Evolutionary conservation across 2,329 filamentous ascomycete species (phyloP), one percentile per base, ranked within the genome.

Genomic region (Ophiostoma sp.): DNA sequence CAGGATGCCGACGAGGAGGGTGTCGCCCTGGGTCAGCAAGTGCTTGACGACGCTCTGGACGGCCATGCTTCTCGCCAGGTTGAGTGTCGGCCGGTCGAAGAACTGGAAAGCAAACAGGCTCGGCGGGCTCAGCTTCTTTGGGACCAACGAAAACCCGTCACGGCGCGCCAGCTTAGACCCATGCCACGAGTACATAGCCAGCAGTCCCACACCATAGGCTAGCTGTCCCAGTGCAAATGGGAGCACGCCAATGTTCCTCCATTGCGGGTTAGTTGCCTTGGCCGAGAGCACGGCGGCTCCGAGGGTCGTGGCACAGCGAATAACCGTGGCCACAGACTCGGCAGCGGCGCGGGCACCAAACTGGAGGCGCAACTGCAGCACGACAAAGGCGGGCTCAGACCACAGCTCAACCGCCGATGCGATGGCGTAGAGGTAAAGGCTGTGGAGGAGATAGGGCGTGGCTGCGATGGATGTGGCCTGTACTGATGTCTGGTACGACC

Each of bases 31-130:
- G 0, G 95, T 98, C 68, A 99, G 86, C 68, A 98, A 78, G 78
- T 98, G 94, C 79, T 99, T 99, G 76, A 98, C 87, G 27, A 93
- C 80, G 48, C 92, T 94, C 80, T 99, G 95, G 7, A 93, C 82
- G 80, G 93, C 94, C 78, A 98, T 87, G 76, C 90, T 96, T n/a
- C 85, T 84, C 4, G 90, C 90, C 3, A 98, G 85, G 20, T 85
- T 85, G 36, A 95, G 81, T 1, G 96, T 87, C 1, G 88, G 85
- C 13, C 81, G 81, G 71, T 92, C 90, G 77, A 97, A 92, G 72
- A 85, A 85, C 2, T 83, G 83, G 4, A 84, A 74, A 65, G 86
- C 75, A 75, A 89, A 90, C 70, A 27, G 75, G 75, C 88, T 90
- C 70, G 27, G 0, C n/a, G 1, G 72, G 33, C 41, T 70, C 36